phyloP scores from a whole-genome alignment of 2,329 filamentous ascomycete genomes.

The Diplodia mutila region DNA sequence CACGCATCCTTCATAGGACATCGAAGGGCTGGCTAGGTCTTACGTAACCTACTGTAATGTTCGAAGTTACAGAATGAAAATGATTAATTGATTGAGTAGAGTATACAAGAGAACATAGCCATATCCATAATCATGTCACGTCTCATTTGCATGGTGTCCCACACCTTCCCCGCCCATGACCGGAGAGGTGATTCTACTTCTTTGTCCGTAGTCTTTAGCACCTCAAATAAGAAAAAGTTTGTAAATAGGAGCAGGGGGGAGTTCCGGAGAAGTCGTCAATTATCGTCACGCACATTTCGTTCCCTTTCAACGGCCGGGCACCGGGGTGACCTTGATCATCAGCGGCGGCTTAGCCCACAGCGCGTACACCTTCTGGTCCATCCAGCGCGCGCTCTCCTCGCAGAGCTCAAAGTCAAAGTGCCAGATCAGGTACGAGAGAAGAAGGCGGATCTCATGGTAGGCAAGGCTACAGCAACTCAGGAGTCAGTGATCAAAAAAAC shows the following conservation, averaged over 20 bases:
- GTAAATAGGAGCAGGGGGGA: background rate
- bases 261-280: background rate
- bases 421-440: slow-evolving; percentile 29
- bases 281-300: background rate
- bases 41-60: too few relatives aligned
- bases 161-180: background rate
- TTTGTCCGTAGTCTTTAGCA: background rate
- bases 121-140: background rate
- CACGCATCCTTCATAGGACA: too few relatives aligned
- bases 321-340: slow-evolving; percentile 37
- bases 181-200: background rate
- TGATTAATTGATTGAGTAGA: too few relatives aligned
- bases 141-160: too few relatives aligned
- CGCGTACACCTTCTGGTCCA: slow-evolving; percentile 39
- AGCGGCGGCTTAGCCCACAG: slow-evolving; percentile 45
- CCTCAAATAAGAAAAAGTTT: background rate
- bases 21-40: too few relatives aligned
- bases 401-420: slow-evolving; percentile 45
- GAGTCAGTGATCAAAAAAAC: background rate
- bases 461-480: slow-evolving; percentile 31
- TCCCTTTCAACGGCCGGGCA: background rate
- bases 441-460: slow-evolving; percentile 42
- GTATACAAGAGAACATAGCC: background rate
- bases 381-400: slow-evolving; percentile 38
- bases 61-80: too few relatives aligned